These are phyloP conservation scores for Lolium perenne DNA, from an alignment of 176 grass and related monocot genomes.

Conservation along the genomic window DNA sequence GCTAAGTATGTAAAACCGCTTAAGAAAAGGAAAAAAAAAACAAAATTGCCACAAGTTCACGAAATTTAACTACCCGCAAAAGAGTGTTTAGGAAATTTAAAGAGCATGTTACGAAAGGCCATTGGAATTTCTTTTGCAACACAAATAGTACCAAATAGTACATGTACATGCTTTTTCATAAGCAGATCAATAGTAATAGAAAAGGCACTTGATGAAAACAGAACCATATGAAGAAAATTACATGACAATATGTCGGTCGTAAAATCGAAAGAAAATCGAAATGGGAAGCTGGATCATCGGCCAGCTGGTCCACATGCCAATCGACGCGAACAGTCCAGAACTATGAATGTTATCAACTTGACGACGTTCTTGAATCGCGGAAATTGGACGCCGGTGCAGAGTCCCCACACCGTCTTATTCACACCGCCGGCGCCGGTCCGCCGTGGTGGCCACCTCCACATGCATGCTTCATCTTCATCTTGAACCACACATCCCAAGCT, in stretches of 20 bases:
- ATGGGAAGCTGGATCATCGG: constrained; percentile 2
- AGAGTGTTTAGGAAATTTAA: no score
- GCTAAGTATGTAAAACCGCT: no score
- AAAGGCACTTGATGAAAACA: neutral
- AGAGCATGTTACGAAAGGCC: no score
- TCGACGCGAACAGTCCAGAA: neutral
- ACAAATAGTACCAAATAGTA: neutral
- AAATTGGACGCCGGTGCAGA: constrained; percentile 33
- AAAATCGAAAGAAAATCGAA: constrained; percentile 11
- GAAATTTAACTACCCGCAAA: no score
- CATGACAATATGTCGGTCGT: neutral
- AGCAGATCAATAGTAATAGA: neutral
- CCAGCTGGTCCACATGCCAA: neutral
- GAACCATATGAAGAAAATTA: neutral
- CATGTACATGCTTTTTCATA: constrained; percentile 24
- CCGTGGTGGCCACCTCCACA: neutral
- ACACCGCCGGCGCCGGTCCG: neutral
- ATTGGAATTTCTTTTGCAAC: no score
- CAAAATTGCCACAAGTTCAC: no score
- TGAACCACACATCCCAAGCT: neutral
- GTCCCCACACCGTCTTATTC: neutral
- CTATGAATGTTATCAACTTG: neutral
- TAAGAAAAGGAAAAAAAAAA: no score
- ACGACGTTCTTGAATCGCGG: constrained; percentile 35
- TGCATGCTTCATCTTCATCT: constrained; percentile 6